These are phyloP conservation scores for Hebeloma cylindrosporum DNA, from an alignment of 768 basidiomycete species.

Conservation along the genomic window DNA sequence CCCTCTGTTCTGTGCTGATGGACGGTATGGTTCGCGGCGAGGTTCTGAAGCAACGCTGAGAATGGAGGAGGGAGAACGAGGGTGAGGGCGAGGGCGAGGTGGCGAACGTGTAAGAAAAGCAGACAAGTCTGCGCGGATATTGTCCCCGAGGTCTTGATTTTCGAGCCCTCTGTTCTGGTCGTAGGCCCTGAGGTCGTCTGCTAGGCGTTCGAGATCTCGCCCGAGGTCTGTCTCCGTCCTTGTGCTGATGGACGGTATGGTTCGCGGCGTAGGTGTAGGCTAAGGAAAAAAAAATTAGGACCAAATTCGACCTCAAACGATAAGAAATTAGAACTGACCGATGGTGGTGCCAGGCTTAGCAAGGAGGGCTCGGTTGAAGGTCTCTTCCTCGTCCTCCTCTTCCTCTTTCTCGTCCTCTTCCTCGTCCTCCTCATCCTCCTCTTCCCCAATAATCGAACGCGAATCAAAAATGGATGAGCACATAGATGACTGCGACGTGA, in stretches of 20 bases:
- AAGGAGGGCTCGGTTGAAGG: constrained; percentile 53
- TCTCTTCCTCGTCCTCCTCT: constrained; percentile 12
- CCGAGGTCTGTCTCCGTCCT: constrained; percentile 53
- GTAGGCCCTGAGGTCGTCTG: constrained; percentile 54
- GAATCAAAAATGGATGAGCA: constrained; percentile 38
- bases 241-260: constrained; percentile 36
- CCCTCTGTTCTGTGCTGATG: no score
- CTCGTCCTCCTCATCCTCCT: no score
- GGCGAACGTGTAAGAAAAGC: constrained; percentile 50
- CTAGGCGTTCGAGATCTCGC: constrained; percentile 46
- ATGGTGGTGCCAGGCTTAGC: constrained; percentile 43
- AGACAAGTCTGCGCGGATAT: constrained; percentile 66
- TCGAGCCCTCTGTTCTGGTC: constrained; percentile 65
- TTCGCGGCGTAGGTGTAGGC: constrained; percentile 26
- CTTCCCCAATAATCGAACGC: constrained; percentile 34
- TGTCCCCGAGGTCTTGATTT: constrained; percentile 59
- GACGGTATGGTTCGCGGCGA: no score
- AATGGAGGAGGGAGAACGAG: no score
- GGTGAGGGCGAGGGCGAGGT: constrained; percentile 27
- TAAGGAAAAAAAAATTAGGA: constrained; percentile 9
- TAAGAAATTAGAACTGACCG: constrained; percentile 30
- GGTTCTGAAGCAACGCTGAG: constrained; percentile 6
- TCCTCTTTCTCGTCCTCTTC: no score
- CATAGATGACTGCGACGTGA: constrained; percentile 45
- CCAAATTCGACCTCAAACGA: background rate